Percentiles rank a stretch among this genome's conserved stretches.
phyloP scores from a whole-genome alignment of 2,329 filamentous ascomycete species.

The Thermothelomyces thermophilus region DNA sequence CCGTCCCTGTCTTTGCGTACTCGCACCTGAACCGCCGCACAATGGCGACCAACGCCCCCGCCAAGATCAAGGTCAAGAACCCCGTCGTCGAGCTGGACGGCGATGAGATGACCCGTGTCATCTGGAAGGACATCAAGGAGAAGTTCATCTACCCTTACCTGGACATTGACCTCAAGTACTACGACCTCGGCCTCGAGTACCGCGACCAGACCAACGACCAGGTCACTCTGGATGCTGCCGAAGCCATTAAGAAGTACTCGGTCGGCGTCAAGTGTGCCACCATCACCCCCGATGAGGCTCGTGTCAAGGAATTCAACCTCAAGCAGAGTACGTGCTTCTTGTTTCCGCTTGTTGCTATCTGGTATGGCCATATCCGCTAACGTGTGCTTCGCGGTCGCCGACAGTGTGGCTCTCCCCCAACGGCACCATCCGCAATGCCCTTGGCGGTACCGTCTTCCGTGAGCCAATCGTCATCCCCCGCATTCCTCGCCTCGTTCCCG shows the following conservation, averaged over 20 bases:
- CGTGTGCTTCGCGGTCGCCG: constrained; percentile 1
- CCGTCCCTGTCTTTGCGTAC: constrained; percentile 27
- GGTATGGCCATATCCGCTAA: neutral
- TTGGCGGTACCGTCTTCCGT: constrained; percentile 95
- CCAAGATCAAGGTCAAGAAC: constrained; percentile 99
- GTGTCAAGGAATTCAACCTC: constrained; percentile 95
- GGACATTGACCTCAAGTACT: constrained; percentile 97
- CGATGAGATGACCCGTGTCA: constrained; percentile 94
- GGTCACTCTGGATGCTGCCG: constrained; percentile 89
- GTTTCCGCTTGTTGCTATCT: neutral
- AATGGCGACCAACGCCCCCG: constrained; percentile 45
- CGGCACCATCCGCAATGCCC: constrained; percentile 70
- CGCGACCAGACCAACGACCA: constrained; percentile 94
- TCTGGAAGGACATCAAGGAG: constrained; percentile 99
- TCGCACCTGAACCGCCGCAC: constrained; percentile 36
- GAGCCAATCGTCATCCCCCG: constrained; percentile 95
- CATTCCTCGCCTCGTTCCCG: constrained; percentile 87
- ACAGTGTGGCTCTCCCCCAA: constrained; percentile 97
- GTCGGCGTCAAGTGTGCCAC: constrained; percentile 99
- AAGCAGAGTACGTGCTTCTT: constrained; percentile 87
- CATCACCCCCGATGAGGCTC: constrained; percentile 94
- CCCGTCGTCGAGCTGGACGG: constrained; percentile 97
- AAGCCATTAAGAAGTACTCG: constrained; percentile 98
- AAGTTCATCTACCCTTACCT: constrained; percentile 97
- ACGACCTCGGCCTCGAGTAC: constrained; percentile 88